Base-by-base conservation (phyloP, 129 eudicot genomes). In the Saposhnikovia divaricata region DNA sequence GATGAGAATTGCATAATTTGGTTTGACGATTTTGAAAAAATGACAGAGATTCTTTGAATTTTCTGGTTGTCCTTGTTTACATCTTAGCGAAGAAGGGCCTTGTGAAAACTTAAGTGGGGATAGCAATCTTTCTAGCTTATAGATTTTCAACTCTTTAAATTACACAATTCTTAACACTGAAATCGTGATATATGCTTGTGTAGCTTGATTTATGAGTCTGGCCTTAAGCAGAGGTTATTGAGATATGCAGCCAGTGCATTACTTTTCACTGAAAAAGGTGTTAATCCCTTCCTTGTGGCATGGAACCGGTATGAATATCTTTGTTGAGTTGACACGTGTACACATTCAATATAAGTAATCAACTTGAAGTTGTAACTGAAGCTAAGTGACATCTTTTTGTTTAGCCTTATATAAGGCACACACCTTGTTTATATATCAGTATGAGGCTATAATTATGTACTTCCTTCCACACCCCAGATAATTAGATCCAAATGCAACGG, bases 71-170 rank as follows among this genome's bases (percentile, higher is more conserved):
- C 75, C 42, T 4, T 75, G 80, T 82, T 72, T 82, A 75, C 86
- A 95, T 97, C 93, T 95, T 77, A 90, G 94, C 77, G 98, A 92
- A 86, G 98, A 95, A 85, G 98, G 98, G 74, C 98, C 97, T 38
- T 90, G 94, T 81, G 98, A 95, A 85, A 97, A 95, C 72, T 80
- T 92, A 83, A 90, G 91, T 55, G 89, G 86, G 50, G 98, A 95
- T 86, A 92, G 90, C 75, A 92, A 95, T 81, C 92, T 84, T 82
- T 87, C 97, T 76, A 95, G 94, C 91, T 95, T 95, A 42, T 34
- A 16, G 70, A 43, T 51, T 6, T 6, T 9, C 23, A 27, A 28
- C 7, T 9, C 15, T 72, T 78, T 59, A 42, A 2, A 27, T 28
- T 65, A 42, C 28, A 74, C 55, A 61, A 73, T 79, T 66, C 28